Base-by-base conservation (phyloP, 2,329 filamentous ascomycete species). In the Pyrenochaeta sp. region DNA sequence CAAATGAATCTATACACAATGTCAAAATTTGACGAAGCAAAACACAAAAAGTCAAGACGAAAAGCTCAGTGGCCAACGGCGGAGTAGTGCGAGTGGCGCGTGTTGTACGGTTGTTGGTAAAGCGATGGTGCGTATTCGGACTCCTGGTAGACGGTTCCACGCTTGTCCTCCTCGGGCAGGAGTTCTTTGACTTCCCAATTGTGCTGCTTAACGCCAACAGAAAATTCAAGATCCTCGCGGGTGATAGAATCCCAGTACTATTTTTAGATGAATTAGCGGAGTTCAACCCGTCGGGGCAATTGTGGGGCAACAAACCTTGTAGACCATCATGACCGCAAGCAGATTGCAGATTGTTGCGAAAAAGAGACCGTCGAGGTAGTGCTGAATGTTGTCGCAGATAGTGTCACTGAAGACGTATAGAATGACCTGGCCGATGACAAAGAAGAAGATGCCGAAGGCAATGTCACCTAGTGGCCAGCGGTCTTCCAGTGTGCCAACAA, bases 161-260 rank as follows among this genome's bases (percentile, higher is more conserved):
- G 88, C 54, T 94, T 90, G 51, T 95, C 91, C 61, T 95, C 91
- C 39, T 89, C 86, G 15, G 95, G 82, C 10, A 91, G 60, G 5
- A 74, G 83, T 59, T 98, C 94, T 81, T 98, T 98, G 73, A 98
- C 90, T 74, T 99, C 95, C 95, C 95, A 99, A 76, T 95, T 97
- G 80, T 97, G 96, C 78, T 91, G 90, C 75, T 94, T 91, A 54
- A 92, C 92, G 61, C 94, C 94, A 44, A 99, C 95, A 2, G 92
- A 97, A 78, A 99, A 99, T 75, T 99, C 95, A 63, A 99, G 88
- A 75, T 99, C 95, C 79, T 99, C 95, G 72, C 91, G 92, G 18
- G 95, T 99, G 76, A 99, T 99, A 14, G 93, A 97, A 74, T 99
- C 95, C 95, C 95, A 99, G 82, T 96, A 99, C 92, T 95, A 52